Evolutionary conservation across 2,329 filamentous ascomycete species (phyloP).

Genomic region (Fusarium nanum): DNA sequence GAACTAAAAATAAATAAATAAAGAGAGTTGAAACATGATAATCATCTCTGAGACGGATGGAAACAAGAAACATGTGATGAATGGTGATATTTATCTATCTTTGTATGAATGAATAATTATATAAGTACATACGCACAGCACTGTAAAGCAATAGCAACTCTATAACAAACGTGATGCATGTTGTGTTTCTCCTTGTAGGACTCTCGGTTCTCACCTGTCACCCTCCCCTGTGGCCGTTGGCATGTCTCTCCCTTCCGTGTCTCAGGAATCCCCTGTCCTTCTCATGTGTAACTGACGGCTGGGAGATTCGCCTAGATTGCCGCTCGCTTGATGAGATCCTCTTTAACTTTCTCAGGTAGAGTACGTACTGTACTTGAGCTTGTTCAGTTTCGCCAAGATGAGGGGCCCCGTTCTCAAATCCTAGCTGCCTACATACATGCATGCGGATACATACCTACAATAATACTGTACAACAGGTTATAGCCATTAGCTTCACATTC

Average conservation of each 20-base stretch:
- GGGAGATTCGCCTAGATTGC: constrained; percentile 39
- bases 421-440: constrained; percentile 9
- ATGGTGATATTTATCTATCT: not conserved
- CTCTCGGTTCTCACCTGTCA: not conserved
- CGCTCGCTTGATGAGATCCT: constrained; percentile 25
- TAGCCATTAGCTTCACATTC: constrained; percentile 29
- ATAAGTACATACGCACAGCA: not conserved
- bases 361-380: not conserved
- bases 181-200: constrained; percentile 1
- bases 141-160: not conserved
- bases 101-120: not conserved
- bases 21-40: constrained; percentile 18
- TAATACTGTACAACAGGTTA: not conserved
- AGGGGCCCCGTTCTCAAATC: constrained; percentile 3
- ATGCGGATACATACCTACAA: too few species aligned
- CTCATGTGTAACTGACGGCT: constrained; percentile 7
- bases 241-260: constrained; percentile 39
- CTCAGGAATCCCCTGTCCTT: constrained; percentile 16
- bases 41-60: constrained; percentile 25
- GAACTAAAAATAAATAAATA: not conserved
- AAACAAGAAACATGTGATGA: constrained; percentile 3
- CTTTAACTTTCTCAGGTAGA: not conserved
- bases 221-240: constrained; percentile 19
- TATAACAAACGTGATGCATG: not conserved
- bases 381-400: constrained; percentile 14